Conservation (phyloP, 805 yeast species). For the Vanderwaltozyma yarrowii region DNA sequence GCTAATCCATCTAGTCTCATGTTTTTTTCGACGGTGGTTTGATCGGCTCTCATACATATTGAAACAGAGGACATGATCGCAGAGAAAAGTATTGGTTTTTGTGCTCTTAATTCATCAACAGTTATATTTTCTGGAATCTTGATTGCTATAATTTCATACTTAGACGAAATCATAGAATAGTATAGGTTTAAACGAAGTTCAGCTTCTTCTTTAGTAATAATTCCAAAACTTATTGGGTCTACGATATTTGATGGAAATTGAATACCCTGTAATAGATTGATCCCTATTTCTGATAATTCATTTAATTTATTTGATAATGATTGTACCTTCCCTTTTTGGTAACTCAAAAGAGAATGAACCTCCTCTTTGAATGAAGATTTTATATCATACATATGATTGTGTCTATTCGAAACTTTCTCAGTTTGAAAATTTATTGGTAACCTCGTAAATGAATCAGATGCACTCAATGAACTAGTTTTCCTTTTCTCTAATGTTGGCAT, state of each 20-base stretch:
- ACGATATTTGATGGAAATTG: slow-evolving; percentile 31
- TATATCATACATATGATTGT: background rate
- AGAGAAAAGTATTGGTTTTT: slow-evolving; percentile 53
- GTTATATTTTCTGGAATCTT: slow-evolving; percentile 37
- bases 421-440: background rate
- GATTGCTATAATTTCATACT: slow-evolving; percentile 44
- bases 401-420: too few species aligned
- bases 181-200: slow-evolving; percentile 41
- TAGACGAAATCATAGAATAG: slow-evolving; percentile 34
- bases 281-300: slow-evolving; percentile 37
- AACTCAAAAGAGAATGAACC: slow-evolving; percentile 17
- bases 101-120: slow-evolving; percentile 38
- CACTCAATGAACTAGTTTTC: too few species aligned
- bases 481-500: too few species aligned
- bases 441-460: too few species aligned
- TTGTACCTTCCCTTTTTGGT: slow-evolving; percentile 28
- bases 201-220: slow-evolving; percentile 54
- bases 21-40: slow-evolving; percentile 32
- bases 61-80: slow-evolving; percentile 58
- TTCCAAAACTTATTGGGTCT: slow-evolving; percentile 50
- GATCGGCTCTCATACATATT: slow-evolving; percentile 27
- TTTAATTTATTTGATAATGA: slow-evolving; percentile 33
- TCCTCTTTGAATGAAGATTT: slow-evolving; percentile 12
- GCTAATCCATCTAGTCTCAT: slow-evolving; percentile 45
- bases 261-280: slow-evolving; percentile 34